Conservation (phyloP, 768 basidiomycete species). For the Tricholoma saponaceum region DNA sequence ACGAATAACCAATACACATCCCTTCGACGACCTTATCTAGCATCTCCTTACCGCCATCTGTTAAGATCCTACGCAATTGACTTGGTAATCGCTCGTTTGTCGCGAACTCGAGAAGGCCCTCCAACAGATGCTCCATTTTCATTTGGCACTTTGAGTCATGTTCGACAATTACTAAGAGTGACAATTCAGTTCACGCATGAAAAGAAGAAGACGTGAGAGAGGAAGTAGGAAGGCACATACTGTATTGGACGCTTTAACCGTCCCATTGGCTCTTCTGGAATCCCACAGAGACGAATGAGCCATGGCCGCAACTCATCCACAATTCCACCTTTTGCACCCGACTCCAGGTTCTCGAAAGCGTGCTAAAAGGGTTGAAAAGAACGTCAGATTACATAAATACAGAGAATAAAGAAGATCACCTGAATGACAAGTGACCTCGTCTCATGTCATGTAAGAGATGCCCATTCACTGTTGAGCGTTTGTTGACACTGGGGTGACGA, state of each 20-base stretch:
- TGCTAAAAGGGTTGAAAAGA: conserved; percentile 40
- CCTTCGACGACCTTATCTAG: conserved; percentile 70
- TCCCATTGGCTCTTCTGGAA: too few relatives aligned
- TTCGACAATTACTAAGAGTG: conserved; percentile 58
- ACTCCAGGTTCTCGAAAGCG: conserved; percentile 82
- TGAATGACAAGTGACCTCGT: conserved; percentile 89
- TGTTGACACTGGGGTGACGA: too few relatives aligned
- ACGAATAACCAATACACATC: conserved; percentile 60
- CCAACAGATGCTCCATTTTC: conserved; percentile 71
- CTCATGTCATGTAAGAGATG: conserved; percentile 86
- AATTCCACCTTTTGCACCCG: conserved; percentile 80
- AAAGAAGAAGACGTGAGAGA: not conserved
- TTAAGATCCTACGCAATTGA: conserved; percentile 82
- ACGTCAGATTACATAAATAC: not conserved
- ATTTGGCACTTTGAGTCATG: conserved; percentile 77
- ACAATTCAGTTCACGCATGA: not conserved
- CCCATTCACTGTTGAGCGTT: conserved; percentile 85
- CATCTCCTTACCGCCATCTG: conserved; percentile 80
- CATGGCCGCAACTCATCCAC: too few relatives aligned
- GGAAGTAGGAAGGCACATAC: conserved; percentile 36
- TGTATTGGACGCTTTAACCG: conserved; percentile 82
- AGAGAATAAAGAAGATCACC: conserved; percentile 33
- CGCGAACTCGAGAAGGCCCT: conserved; percentile 74
- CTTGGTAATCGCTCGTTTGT: conserved; percentile 83
- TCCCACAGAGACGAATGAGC: too few relatives aligned